Base-by-base conservation (phyloP, 2,329 filamentous ascomycete genomes). In the Aspergillus aculeatinus region DNA sequence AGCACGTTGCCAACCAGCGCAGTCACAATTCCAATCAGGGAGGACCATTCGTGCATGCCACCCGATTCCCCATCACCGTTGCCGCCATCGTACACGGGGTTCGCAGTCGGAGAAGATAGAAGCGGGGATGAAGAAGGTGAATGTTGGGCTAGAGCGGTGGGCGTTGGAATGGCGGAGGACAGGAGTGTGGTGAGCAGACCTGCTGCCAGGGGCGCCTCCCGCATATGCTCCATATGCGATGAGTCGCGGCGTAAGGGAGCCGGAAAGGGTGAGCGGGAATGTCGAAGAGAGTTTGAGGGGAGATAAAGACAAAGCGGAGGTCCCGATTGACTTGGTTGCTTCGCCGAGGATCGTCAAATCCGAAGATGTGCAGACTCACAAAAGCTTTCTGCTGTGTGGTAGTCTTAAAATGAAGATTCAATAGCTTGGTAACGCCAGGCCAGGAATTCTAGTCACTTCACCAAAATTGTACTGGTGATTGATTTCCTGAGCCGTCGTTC, bases 1-100 rank as follows among this genome's bases (percentile, higher is more conserved):
- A 99, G 84, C 35, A 97, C 81, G 71, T 99, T 99, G 58, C 95
- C 95, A 55, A 89, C 84, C 70, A 99, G 96, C 54, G 95, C 93
- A 2, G 93, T 96, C 57, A 94, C 78, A 70, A 99, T 97, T 68
- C 95, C 95, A 72, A 99, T 98, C 57, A 98, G 81, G 27, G 92
- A 96, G 51, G 92, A 96, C 93, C 94, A 98, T 74, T 75, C 60
- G 42, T 70, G 67, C 59, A 70, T 65, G 21, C 62, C 51, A 14
- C 68, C 39, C 16, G 39, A 16, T 19, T 44, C 67, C 16, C 64
- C 62, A 21, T 63, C 62, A 12, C 59, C 60, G 11, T 63, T 60
- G 25, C 68, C 69, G 62, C 68, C 60, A 33, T 65, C 39, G 57
- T 65, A 51, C 23, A 63, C 66, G 21, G 60, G 58, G 7, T 55